Evolutionary conservation across 108 stramenopile species (phyloP).

Genomic region (Fragilariopsis cylindrus): DNA sequence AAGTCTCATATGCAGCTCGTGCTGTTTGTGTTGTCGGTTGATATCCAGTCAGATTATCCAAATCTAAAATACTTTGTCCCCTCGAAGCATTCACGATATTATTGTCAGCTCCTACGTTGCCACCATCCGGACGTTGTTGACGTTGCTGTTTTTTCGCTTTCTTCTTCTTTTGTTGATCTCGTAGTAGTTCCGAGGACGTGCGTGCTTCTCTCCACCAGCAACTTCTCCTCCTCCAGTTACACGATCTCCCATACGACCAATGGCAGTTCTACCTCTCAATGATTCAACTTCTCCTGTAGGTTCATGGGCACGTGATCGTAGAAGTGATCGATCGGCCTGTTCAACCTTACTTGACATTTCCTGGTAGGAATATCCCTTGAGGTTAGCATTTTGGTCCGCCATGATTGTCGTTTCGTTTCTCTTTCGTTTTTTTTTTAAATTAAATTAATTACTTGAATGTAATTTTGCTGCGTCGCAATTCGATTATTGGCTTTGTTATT

Average conservation of each 20-base stretch:
- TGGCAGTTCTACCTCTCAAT: slow-evolving; percentile 64
- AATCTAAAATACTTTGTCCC: slow-evolving; percentile 56
- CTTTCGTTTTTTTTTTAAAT: background rate
- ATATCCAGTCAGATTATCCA: slow-evolving; percentile 62
- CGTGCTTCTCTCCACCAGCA: slow-evolving; percentile 50
- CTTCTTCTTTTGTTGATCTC: slow-evolving; percentile 40
- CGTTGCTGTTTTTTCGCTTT: slow-evolving; percentile 37
- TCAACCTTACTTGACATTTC: slow-evolving; percentile 98
- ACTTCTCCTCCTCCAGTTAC: slow-evolving; percentile 61
- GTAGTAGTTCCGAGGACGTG: slow-evolving; percentile 43
- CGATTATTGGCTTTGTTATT: background rate
- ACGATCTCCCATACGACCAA: slow-evolving; percentile 85
- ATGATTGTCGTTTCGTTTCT: slow-evolving; percentile 36
- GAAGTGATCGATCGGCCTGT: slow-evolving; percentile 62
- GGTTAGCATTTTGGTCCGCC: slow-evolving; percentile 87
- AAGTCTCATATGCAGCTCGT: slow-evolving; percentile 75
- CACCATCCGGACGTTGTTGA: background rate
- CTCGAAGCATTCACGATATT: slow-evolving; percentile 29
- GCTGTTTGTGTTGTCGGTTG: slow-evolving; percentile 69
- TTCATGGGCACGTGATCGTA: slow-evolving; percentile 52
- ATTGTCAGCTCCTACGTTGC: slow-evolving; percentile 4
- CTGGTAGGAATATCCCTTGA: slow-evolving; percentile 90
- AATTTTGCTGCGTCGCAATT: background rate
- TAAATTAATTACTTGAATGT: too few species aligned
- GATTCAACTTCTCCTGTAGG: slow-evolving; percentile 96